Percentiles rank a stretch among this genome's conserved stretches.
phyloP scores from a whole-genome alignment of 1,139 yeast species.

The Taphrina pruni region DNA sequence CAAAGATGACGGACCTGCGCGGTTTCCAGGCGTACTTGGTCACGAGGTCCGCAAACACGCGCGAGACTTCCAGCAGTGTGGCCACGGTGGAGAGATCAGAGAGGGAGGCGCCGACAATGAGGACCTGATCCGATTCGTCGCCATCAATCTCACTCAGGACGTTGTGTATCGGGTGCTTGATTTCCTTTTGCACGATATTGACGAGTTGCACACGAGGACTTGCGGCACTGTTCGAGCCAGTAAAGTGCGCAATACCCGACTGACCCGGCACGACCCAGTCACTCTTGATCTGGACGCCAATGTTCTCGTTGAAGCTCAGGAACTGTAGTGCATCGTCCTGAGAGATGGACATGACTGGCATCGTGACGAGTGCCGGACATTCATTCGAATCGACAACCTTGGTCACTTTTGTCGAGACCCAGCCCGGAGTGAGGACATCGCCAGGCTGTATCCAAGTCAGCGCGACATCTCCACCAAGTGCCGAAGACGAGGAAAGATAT shows the following conservation, averaged over 20 bases:
- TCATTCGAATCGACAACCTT: conserved; percentile 55
- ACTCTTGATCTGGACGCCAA: conserved; percentile 57
- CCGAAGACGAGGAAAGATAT: conserved; percentile 55
- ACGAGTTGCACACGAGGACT: conserved; percentile 54
- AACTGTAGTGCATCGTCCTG: conserved; percentile 68
- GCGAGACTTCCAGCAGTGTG: conserved; percentile 71
- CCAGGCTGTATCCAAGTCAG: conserved; percentile 73
- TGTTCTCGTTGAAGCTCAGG: conserved; percentile 57
- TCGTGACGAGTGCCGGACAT: conserved; percentile 65
- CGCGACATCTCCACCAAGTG: conserved; percentile 71
- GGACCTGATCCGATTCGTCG: conserved; percentile 74
- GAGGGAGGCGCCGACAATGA: conserved; percentile 80
- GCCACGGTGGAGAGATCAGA: conserved; percentile 79
- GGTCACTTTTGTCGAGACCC: conserved; percentile 59
- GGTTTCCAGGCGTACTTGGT: conserved; percentile 80
- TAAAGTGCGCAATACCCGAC: conserved; percentile 44
- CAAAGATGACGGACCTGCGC: conserved; percentile 77
- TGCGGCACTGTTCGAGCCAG: conserved; percentile 51
- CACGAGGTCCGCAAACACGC: conserved; percentile 71
- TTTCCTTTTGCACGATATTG: conserved; percentile 60
- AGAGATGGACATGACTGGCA: conserved; percentile 79
- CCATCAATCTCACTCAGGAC: conserved; percentile 80
- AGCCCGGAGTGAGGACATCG: conserved; percentile 79
- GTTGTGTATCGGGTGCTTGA: conserved; percentile 77
- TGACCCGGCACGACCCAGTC: conserved; percentile 9